Conservation (phyloP, 192 early-diverging fungal genomes). For the Podila clonocystis region DNA sequence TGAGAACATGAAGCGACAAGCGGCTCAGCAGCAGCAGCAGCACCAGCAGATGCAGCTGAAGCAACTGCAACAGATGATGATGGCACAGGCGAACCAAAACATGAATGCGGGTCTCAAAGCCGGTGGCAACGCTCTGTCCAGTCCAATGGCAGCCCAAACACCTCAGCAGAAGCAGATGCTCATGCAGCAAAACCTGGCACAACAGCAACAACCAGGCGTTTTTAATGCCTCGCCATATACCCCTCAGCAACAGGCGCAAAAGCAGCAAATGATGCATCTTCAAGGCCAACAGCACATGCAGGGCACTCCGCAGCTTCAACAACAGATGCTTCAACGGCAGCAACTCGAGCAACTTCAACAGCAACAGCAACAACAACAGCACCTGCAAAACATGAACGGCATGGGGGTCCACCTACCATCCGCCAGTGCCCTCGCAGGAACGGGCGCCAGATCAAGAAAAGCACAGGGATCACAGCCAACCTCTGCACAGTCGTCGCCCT, state of each 20-base stretch:
- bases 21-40: conserved; percentile 22
- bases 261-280: conserved; percentile 13
- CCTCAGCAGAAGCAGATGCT: conserved; percentile 34
- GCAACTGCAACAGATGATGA: conserved; percentile 24
- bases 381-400: conserved; percentile 28
- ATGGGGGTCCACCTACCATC: conserved; percentile 10
- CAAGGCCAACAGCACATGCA: conserved; percentile 21
- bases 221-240: conserved; percentile 29
- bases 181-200: conserved; percentile 13
- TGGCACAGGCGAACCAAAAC: conserved; percentile 31
- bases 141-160: conserved; percentile 20
- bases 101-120: conserved; percentile 24
- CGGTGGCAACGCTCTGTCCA: conserved; percentile 14
- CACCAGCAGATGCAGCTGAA: conserved; percentile 25
- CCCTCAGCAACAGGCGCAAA: conserved; percentile 38
- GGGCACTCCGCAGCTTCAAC: conserved; percentile 29
- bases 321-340: conserved; percentile 9
- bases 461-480: conserved; percentile 45
- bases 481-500: conserved; percentile 47
- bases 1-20: conserved; percentile 44
- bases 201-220: conserved; percentile 40
- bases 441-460: conserved; percentile 25
- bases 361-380: conserved; percentile 31
- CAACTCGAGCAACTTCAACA: conserved; percentile 25
- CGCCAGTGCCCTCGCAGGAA: conserved; percentile 9